Conservation (phyloP, 345 rosid species). For the Bretschneidera sinensis region DNA sequence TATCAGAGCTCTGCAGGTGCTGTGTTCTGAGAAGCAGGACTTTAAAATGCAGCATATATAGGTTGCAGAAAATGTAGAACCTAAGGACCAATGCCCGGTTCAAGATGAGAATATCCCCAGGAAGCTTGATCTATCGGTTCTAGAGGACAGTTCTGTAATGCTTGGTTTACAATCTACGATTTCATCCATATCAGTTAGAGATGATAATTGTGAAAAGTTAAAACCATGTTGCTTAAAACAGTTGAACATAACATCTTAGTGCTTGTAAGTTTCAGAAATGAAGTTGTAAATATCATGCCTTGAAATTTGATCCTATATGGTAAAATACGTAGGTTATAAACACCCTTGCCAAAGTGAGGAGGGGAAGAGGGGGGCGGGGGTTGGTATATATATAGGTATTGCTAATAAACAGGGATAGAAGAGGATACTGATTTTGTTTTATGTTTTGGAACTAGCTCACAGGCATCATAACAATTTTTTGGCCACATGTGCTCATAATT, state of each 20-base stretch:
- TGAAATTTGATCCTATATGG: not conserved
- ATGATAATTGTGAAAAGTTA: slow-evolving; percentile 33
- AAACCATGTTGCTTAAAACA: slow-evolving; percentile 6
- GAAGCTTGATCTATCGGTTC: slow-evolving; percentile 19
- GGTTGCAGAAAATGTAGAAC: slow-evolving; percentile 20
- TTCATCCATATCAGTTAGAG: slow-evolving; percentile 18
- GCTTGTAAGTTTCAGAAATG: slow-evolving; percentile 8
- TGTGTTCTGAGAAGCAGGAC: slow-evolving; percentile 31
- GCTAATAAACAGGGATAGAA: too few species aligned
- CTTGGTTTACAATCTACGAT: slow-evolving; percentile 18
- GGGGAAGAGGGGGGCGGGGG: too few species aligned
- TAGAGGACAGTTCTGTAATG: slow-evolving; percentile 15
- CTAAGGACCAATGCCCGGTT: slow-evolving; percentile 42
- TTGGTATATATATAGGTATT: too few species aligned
- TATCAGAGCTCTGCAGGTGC: slow-evolving; percentile 37
- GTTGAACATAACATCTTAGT: not conserved
- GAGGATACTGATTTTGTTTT: too few species aligned
- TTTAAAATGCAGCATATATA: slow-evolving; percentile 25
- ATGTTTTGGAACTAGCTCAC: too few species aligned
- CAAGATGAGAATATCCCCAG: slow-evolving; percentile 19
- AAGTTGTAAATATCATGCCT: not conserved
- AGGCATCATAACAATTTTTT: too few species aligned
- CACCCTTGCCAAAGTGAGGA: not conserved
- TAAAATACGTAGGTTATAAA: not conserved
- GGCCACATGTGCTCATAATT: too few species aligned